Evolutionary conservation across 768 basidiomycete genomes (phyloP).

Genomic region (Suillus cothurnatus): DNA sequence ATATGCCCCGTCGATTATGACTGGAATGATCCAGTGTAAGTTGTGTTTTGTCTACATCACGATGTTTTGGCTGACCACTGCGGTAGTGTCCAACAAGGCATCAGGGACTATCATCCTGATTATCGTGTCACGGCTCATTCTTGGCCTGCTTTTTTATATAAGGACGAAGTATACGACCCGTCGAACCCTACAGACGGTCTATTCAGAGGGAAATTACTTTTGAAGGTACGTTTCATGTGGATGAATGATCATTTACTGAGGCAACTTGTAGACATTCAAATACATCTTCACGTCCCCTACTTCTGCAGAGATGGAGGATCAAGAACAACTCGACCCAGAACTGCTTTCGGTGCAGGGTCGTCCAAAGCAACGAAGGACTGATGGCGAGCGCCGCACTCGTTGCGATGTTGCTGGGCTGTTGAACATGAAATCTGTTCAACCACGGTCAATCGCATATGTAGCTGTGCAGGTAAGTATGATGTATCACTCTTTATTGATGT

Average conservation of each 20-base stretch:
- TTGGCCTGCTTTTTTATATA: conserved; percentile 25
- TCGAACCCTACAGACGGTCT: conserved; percentile 17
- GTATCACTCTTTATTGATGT: conserved; percentile 1
- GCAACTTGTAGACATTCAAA: conserved; percentile 15
- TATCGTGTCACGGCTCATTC: conserved; percentile 17
- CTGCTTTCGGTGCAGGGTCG: neutral
- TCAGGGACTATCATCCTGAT: conserved; percentile 18
- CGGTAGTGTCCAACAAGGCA: conserved; percentile 1
- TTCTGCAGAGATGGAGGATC: conserved; percentile 10
- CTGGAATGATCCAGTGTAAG: conserved; percentile 14
- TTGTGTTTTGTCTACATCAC: neutral
- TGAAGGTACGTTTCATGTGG: conserved; percentile 15
- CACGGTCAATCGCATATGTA: conserved; percentile 24
- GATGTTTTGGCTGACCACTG: neutral
- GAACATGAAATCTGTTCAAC: conserved; percentile 18
- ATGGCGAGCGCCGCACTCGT: conserved; percentile 11
- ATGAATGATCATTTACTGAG: neutral
- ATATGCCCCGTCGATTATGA: conserved; percentile 19
- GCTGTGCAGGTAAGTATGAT: conserved; percentile 24
- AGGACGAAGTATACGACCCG: conserved; percentile 8
- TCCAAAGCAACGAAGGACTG: neutral
- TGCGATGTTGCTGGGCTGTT: conserved; percentile 13
- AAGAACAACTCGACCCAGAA: neutral
- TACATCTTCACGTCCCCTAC: conserved; percentile 23
- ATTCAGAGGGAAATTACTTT: conserved; percentile 19